Percentiles rank a stretch among this genome's conserved stretches.
These are phyloP conservation scores for Emericellopsis cladophorae DNA, from an alignment of 2,329 filamentous ascomycete species.

Conservation along the genomic window DNA sequence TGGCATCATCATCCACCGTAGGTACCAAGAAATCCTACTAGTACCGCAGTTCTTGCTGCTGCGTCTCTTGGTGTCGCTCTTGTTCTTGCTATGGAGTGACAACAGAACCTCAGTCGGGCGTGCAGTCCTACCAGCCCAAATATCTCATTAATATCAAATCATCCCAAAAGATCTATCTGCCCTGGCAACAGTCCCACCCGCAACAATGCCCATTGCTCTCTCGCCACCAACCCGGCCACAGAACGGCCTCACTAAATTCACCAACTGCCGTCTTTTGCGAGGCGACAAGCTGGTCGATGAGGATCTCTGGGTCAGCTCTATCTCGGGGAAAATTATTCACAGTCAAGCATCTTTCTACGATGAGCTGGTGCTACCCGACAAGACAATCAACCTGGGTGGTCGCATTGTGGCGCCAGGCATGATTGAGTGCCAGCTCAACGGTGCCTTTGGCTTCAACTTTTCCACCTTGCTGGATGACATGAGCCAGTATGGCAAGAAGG, in stretches of 20 bases:
- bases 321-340: slow-evolving; percentile 69
- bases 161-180: not conserved
- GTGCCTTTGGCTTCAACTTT: slow-evolving; percentile 88
- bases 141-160: not conserved
- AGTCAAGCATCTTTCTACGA: slow-evolving; percentile 58
- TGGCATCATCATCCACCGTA: not conserved
- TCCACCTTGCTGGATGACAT: slow-evolving; percentile 61
- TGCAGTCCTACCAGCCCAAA: slow-evolving; percentile 1
- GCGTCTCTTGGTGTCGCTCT: not conserved
- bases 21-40: slow-evolving; percentile 1
- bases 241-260: slow-evolving; percentile 68
- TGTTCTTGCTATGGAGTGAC: slow-evolving; percentile 3
- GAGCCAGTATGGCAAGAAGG: slow-evolving; percentile 57
- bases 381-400: slow-evolving; percentile 66
- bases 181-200: not conserved
- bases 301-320: slow-evolving; percentile 81
- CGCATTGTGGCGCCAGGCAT: slow-evolving; percentile 77
- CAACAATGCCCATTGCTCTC: slow-evolving; percentile 33
- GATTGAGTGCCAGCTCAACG: slow-evolving; percentile 87
- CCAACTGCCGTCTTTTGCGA: slow-evolving; percentile 70
- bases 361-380: slow-evolving; percentile 55
- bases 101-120: slow-evolving; percentile 1
- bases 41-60: not conserved
- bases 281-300: slow-evolving; percentile 55
- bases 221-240: slow-evolving; percentile 20